Evolutionary conservation across 2,329 filamentous ascomycete species (phyloP).

Genomic region (Penicillium verrucosum): DNA sequence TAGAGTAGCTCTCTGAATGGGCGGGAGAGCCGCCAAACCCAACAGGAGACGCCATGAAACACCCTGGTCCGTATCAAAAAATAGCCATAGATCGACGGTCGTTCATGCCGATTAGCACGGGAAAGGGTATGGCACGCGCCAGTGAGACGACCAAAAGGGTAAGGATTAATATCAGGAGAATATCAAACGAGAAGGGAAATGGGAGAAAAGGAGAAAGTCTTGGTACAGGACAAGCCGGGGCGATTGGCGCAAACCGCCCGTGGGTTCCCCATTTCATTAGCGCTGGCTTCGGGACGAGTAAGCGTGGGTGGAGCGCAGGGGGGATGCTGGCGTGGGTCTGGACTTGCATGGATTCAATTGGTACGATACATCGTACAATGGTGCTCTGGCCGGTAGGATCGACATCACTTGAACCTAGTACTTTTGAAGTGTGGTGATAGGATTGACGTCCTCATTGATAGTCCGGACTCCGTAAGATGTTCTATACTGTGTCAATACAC

Average conservation of each 20-base stretch:
- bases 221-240: slow-evolving; percentile 4
- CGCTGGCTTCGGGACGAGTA: slow-evolving; percentile 12
- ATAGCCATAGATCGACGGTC: slow-evolving; percentile 26
- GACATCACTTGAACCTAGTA: slow-evolving; percentile 14
- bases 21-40: slow-evolving; percentile 20
- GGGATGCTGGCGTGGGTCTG: slow-evolving; percentile 6
- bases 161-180: slow-evolving; percentile 19
- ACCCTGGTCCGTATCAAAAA: slow-evolving; percentile 22
- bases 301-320: slow-evolving; percentile 14
- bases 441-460: background rate
- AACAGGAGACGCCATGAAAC: slow-evolving; percentile 22
- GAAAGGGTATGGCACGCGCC: slow-evolving; percentile 15
- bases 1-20: slow-evolving; percentile 13
- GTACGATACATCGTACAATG: slow-evolving; percentile 14
- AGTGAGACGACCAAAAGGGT: slow-evolving; percentile 20
- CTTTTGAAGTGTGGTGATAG: slow-evolving; percentile 1
- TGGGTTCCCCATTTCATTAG: slow-evolving; percentile 17
- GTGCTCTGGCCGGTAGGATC: slow-evolving; percentile 20
- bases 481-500: background rate
- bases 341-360: slow-evolving; percentile 17
- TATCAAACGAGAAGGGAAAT: slow-evolving; percentile 6
- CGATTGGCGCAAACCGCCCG: slow-evolving; percentile 22
- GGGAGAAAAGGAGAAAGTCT: slow-evolving; percentile 11
- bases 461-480: background rate
- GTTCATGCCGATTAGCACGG: slow-evolving; percentile 23